Base-by-base conservation (phyloP, 345 rosid species). In the Gossypium longicalyx region DNA sequence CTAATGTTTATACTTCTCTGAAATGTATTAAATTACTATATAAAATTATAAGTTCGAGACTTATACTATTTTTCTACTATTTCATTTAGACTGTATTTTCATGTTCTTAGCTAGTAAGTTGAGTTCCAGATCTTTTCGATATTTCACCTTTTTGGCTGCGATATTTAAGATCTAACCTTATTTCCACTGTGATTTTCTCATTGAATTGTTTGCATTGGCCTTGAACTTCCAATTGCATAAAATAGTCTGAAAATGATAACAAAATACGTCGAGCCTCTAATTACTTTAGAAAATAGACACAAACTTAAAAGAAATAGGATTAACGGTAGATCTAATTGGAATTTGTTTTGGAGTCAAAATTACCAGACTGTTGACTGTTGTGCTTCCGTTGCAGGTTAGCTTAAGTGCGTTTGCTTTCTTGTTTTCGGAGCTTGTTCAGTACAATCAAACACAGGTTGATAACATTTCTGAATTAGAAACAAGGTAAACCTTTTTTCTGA, bases 361-460 rank as follows among this genome's bases (percentile, higher is more conserved):
- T 51, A 22, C 44, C 2, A 11, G 67, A 66, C 4, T 6, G 3
- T 80, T 67, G 60, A 29, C 47, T 29, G 16, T 72, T 56, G 25
- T 61, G 47, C 49, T 61, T 67, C 56, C 56, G 3, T 63, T 74
- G 70, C 79, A 91, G 91, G 97, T 88, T 77, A 90, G 89, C 77
- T 84, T 87, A 72, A 83, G 86, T 20, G 90, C 88, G 56, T 82
- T 85, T 76, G 74, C 83, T 13, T 80, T 85, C 49, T 83, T 88
- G 76, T 83, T 88, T 77, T 85, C 88, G 65, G 99, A 95, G 88
- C 98, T 95, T 45, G 97, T 95, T 72, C 99, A 91, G 84, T 95
- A 95, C 82, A 91, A 89, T 80, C 98, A 95, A 78, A 93, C 98
- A 4, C 97, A 93, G 81, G 98, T 95, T 76, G 98, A 93, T 79